These are phyloP conservation scores for Chrysanthemum lavandulifolium DNA, from an alignment of 129 eudicot species.

Conservation along the genomic window DNA sequence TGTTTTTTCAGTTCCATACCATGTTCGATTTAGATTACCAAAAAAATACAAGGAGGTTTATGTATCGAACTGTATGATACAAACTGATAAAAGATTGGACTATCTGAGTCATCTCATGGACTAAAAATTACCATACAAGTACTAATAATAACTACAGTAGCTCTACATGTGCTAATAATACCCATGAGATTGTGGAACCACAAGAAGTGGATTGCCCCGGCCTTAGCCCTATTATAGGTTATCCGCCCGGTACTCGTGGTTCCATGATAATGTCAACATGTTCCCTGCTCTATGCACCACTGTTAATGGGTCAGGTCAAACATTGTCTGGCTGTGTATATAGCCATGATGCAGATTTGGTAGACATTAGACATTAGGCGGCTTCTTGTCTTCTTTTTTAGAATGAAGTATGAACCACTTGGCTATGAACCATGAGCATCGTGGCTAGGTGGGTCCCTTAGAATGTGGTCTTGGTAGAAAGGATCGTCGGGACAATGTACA, in stretches of 20 bases:
- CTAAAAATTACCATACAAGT: not conserved
- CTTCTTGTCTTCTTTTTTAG: not conserved
- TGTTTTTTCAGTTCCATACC: too few species aligned
- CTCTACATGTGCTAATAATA: not conserved
- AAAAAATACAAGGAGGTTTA: too few species aligned
- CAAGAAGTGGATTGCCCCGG: not conserved
- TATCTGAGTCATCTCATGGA: not conserved
- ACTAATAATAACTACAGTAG: too few species aligned
- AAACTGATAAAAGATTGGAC: too few species aligned
- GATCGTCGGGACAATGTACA: conserved; percentile 75
- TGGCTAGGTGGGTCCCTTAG: conserved; percentile 28
- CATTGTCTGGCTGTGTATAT: not conserved
- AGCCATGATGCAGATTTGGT: not conserved
- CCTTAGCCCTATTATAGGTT: not conserved
- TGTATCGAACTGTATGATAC: too few species aligned
- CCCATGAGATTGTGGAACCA: not conserved
- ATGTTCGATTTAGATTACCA: too few species aligned
- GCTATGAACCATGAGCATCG: conserved; percentile 13
- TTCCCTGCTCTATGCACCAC: not conserved
- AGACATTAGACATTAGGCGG: not conserved
- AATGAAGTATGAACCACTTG: not conserved
- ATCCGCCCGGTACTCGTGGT: not conserved
- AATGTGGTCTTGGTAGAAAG: conserved; percentile 71
- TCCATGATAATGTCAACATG: not conserved
- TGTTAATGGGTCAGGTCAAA: not conserved